Evolutionary conservation across 305 asterid species (phyloP), one percentile per base, ranked within the genome.

Genomic region (Andrographis paniculata): DNA sequence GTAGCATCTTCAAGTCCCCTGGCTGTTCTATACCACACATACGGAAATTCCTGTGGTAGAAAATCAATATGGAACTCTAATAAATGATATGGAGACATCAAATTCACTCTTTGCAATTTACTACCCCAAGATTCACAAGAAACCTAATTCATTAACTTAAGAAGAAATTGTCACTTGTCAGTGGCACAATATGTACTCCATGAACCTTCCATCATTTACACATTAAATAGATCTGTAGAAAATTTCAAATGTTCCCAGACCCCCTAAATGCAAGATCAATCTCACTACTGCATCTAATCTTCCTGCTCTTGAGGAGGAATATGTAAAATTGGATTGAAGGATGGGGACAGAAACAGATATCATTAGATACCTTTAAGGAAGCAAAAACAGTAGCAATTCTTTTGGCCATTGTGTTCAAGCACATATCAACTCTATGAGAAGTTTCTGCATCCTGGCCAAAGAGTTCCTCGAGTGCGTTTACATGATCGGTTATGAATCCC

Each of bases 381-480:
- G 99, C 99, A 72, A 92, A 92, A 59, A 81, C 94, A 20, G 96
- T 92, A 60, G 97, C 82, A 49, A 92, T 72, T 68, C 99, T 68
- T 33, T 67, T 41, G 64, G 91, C 96, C 93, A 92, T 87, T 57
- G 56, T 66, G 64, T 74, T 81, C 75, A 92, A 73, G 68, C 91
- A 77, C 8, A 61, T 59, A 15, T 87, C 87, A 41, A 70, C 74
- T 63, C 36, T 70, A 53, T 72, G 91, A 54, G 77, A 56, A 56
- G 61, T 87, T 50, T 48, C 78, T 48, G 82, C 87, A 74, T 47
- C 51, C 31, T 82, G 84, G 51, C 94, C 93, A 60, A 61, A 92
- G 46, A 92, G 88, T 44, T 87, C 99, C 67, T 73, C 74, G 50
- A 92, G 87, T 38, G 99, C 99, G 53, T 73, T 71, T 40, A 79